Evolutionary conservation across 2,329 filamentous ascomycete genomes (phyloP), one percentile per base, ranked within the genome.

Genomic region (Xylaria sp.): DNA sequence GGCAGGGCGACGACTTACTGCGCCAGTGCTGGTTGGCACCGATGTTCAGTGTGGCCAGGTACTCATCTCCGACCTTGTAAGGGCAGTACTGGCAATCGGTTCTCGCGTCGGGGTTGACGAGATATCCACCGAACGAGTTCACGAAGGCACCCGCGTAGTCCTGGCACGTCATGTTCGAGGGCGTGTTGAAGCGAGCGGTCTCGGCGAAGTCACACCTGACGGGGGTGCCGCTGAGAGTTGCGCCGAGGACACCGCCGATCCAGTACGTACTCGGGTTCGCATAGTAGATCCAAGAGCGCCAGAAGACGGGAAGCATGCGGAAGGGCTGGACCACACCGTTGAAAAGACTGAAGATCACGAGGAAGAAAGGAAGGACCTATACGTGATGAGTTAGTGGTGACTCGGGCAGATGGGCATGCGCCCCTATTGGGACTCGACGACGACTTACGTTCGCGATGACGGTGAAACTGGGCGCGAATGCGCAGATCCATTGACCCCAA

Each of bases 401-500:
- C 4, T 9, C 37, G 8, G 4, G 8, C 11, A 9, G 11, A 39
- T 39, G 37, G 37, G 37, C 8, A 57, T 19, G 16, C 47, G 35
- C 47, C 35, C 16, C 50, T 39, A 2, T 9, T 11, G n/a, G 11
- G 7, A 52, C 5, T 4, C 8, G 4, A 6, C 19, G 4, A 6
- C 19, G 2, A 71, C 76, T 74, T 62, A 75, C 76, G 69, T 92
- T 91, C 49, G 84, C 85, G 65, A 92, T 91, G 63, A 91, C 88
- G 0, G 88, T 90, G 75, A 91, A 91, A 47, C 80, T 86, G 0
- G 90, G 89, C 0, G 90, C 88, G 72, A 92, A 92, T 0, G 91
- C 90, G 63, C 86, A 89, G 66, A 94, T 91, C 89, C 89, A 93
- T 71, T 92, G 90, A 18, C 88, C 91, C 89, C 87, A 92, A 65